Evolutionary conservation across 2,329 filamentous ascomycete species (phyloP).

Genomic region (Verticillium dahliae): DNA sequence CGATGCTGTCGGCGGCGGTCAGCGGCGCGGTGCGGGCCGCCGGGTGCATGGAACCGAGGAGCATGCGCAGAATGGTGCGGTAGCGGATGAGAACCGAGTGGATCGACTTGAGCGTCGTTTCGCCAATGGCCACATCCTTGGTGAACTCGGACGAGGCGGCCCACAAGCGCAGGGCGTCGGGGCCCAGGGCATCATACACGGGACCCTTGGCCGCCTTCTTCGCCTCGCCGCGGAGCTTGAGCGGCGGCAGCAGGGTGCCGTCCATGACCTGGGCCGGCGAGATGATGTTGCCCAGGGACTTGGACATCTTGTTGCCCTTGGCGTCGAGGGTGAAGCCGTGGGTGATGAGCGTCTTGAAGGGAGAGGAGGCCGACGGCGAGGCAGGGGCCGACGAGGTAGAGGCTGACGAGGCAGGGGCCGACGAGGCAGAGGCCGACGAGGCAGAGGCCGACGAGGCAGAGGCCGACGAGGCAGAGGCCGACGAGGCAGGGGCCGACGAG

Average conservation of each 20-base stretch:
- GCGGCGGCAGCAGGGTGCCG: conserved; percentile 66
- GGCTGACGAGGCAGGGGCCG: too few species aligned
- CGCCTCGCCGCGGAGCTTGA: conserved; percentile 55
- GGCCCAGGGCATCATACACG: conserved; percentile 65
- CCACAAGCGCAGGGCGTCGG: conserved; percentile 86
- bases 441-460: too few species aligned
- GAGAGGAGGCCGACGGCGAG: conserved; percentile 35
- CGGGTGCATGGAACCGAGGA: conserved; percentile 67
- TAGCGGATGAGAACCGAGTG: conserved; percentile 79
- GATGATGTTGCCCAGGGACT: conserved; percentile 87
- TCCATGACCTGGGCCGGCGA: conserved; percentile 78
- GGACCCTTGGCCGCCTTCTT: conserved; percentile 24
- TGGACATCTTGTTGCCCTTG: conserved; percentile 96
- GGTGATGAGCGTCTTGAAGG: conserved; percentile 85
- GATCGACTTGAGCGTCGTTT: conserved; percentile 68
- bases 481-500: too few species aligned
- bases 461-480: too few species aligned
- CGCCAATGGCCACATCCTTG: conserved; percentile 75
- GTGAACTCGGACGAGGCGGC: conserved; percentile 89
- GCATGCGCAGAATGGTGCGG: conserved; percentile 82
- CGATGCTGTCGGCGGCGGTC: conserved; percentile 64
- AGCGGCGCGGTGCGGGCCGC: conserved; percentile 43
- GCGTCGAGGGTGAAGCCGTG: conserved; percentile 92
- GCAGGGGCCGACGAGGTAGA: too few species aligned
- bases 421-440: too few species aligned